Evolutionary conservation across 768 basidiomycete genomes (phyloP), one percentile per base, ranked within the genome.

Genomic region (Tulasnella sp.): DNA sequence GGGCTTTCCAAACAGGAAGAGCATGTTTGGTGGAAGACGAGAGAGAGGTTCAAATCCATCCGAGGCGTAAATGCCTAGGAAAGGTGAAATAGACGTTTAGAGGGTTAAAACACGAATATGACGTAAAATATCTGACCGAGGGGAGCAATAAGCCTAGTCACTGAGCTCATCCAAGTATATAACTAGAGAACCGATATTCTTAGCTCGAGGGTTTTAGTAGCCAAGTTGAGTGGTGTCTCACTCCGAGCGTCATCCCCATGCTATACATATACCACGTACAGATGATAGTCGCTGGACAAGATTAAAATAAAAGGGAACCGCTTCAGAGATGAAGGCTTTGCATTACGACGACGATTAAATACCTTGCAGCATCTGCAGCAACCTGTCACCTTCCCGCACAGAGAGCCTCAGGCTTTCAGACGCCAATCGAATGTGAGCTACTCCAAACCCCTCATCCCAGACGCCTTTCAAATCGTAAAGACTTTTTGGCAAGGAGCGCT

Each of bases 201-300:
- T 38, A 38, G 19, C 3, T 19, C 31, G 4, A 19, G 17, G 14
- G 34, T 5, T 9, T 19, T n/a, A 4, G 37, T 3, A 25, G 25
- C 11, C 8, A 22, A 12, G 15, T 3, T n/a, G 8, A 19, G 17
- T 8, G 22, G 14, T n/a, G n/a, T 40, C 67, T 40, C 22, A 25
- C 42, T 69, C 36, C 75, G 2, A 31, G 25, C 12, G 52, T 34
- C 39, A 40, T 67, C 17, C 75, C 75, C 36, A 36, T 37, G 25
- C 67, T 76, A 68, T 76, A 49, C 11, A 25, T 29, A 49, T 68
- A 76, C 75, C 75, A 76, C 11, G 75, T 49, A 22, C 67, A 39
- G 4, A 76, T 67, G 25, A 76, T 36, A 7, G 34, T n/a, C 5
- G 34, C 34, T 64, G 25, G 22, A 67, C 37, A 37, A 25, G 1